These are phyloP conservation scores for Paramecium sexaurelia DNA, from an alignment of 73 alveolate species.

Conservation along the genomic window DNA sequence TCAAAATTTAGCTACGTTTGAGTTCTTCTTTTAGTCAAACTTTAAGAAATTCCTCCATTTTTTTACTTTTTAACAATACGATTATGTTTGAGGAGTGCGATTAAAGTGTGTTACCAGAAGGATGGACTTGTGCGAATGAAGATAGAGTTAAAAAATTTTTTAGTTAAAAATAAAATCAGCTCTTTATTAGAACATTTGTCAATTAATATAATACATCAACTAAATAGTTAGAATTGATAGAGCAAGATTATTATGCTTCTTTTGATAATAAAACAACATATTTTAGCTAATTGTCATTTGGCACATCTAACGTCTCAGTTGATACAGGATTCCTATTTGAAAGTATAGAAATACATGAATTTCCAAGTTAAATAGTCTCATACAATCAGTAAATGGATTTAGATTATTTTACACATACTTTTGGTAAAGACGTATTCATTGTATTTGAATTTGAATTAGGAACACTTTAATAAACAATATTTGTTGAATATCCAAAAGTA, in stretches of 20 bases:
- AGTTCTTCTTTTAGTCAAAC: too few relatives aligned
- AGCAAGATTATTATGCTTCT: neutral
- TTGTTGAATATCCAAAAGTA: slow-evolving; percentile 14
- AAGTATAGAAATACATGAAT: neutral
- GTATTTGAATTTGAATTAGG: neutral
- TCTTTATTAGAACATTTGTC: neutral
- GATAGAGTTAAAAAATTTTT: neutral
- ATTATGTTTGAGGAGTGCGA: neutral
- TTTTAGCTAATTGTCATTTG: neutral
- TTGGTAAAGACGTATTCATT: neutral
- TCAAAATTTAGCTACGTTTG: too few relatives aligned
- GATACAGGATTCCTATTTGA: slow-evolving; percentile 26
- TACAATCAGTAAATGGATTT: neutral
- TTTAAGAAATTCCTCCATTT: too few relatives aligned
- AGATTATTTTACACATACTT: neutral
- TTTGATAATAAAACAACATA: slow-evolving; percentile 37
- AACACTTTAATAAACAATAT: neutral
- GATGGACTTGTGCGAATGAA: neutral
- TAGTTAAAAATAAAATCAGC: neutral
- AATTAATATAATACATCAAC: slow-evolving; percentile 16
- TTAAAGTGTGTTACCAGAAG: neutral
- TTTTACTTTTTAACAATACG: too few relatives aligned
- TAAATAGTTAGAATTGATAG: neutral
- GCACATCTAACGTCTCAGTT: neutral
- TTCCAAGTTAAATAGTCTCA: neutral